phyloP scores from a whole-genome alignment of 805 yeast genomes.

The Lipomyces anomalus region DNA sequence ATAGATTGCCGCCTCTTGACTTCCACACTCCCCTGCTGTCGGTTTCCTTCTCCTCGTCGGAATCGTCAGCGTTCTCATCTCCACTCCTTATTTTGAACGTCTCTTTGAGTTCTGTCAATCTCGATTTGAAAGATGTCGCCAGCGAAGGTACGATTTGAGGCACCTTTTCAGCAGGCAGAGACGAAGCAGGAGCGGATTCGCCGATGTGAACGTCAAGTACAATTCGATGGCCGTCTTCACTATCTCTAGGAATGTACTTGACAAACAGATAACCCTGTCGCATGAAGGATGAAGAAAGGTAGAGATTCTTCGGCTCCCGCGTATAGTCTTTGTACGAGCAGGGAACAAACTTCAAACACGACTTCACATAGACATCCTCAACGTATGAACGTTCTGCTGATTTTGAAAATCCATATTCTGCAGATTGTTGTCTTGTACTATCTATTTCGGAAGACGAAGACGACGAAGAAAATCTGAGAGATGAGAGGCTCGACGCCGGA shows the following conservation, averaged over 20 bases:
- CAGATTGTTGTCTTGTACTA: no score
- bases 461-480: no score
- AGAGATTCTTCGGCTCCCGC: slow-evolving; percentile 44
- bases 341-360: slow-evolving; percentile 16
- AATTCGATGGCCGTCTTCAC: slow-evolving; percentile 23
- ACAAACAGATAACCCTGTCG: slow-evolving; percentile 38
- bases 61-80: not conserved
- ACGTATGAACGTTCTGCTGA: no score
- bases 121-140: slow-evolving; percentile 20
- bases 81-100: no score
- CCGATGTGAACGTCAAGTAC: slow-evolving; percentile 18
- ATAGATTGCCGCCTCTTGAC: slow-evolving; percentile 42
- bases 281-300: slow-evolving; percentile 42
- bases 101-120: slow-evolving; percentile 34
- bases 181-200: slow-evolving; percentile 3
- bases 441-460: no score
- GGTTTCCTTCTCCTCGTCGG: slow-evolving; percentile 33
- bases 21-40: slow-evolving; percentile 35
- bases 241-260: slow-evolving; percentile 26
- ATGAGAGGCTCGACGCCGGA: no score
- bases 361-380: slow-evolving; percentile 4
- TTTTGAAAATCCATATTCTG: no score
- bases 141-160: not conserved
- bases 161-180: not conserved
- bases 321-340: slow-evolving; percentile 34